Evolutionary conservation across 225 moss, liverwort and hornwort genomes (phyloP).

Genomic region (Climacium dendroides): DNA sequence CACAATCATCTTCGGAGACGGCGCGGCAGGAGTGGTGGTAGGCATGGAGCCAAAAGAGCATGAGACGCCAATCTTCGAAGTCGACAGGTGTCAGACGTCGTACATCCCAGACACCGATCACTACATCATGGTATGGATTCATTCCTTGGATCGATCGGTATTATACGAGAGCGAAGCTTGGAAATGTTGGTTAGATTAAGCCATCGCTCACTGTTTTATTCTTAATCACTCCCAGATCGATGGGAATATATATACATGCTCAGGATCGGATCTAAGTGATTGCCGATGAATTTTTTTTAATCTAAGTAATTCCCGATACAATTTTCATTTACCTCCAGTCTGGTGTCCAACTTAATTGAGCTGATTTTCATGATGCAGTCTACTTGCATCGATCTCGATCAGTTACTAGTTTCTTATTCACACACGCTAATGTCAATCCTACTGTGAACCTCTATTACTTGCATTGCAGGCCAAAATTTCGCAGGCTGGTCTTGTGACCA

Average conservation of each 20-base stretch:
- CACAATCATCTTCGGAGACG: constrained; percentile 32
- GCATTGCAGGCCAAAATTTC: constrained; percentile 17
- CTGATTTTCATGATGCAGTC: no score
- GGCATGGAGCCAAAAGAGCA: background rate
- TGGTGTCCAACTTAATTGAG: background rate
- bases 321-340: background rate
- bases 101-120: constrained; percentile 30
- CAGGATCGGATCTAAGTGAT: background rate
- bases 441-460: background rate
- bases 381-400: background rate
- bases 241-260: no score
- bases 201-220: background rate
- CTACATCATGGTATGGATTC: constrained; percentile 12
- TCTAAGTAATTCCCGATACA: no score
- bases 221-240: background rate
- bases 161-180: background rate
- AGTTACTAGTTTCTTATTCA: background rate
- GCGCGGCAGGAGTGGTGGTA: constrained; percentile 25
- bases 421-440: background rate
- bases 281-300: background rate
- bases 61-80: constrained; percentile 27
- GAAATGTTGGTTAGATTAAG: background rate
- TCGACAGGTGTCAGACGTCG: constrained; percentile 14
- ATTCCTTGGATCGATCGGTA: background rate
- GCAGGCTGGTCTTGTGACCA: constrained; percentile 22